These are phyloP conservation scores for Keithomyces neogunnii DNA, from an alignment of 2,329 filamentous ascomycete species.

Conservation along the genomic window DNA sequence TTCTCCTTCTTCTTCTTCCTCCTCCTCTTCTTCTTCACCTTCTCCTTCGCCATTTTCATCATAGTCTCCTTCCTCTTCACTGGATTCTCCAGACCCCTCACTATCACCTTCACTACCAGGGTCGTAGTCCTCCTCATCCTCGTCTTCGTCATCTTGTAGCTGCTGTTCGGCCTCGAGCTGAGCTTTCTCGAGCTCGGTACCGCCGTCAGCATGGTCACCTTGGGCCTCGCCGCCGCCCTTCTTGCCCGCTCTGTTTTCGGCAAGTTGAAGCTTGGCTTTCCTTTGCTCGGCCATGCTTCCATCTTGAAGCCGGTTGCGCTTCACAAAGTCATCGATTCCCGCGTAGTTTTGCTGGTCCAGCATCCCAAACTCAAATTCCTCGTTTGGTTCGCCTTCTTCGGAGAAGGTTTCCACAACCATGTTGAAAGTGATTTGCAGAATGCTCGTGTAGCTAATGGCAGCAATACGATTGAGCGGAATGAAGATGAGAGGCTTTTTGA, in stretches of 20 bases:
- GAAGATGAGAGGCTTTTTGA: conserved; percentile 61
- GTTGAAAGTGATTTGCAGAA: conserved; percentile 62
- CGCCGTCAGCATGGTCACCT: conserved; percentile 22
- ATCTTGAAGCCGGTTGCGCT: conserved; percentile 53
- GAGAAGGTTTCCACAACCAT: conserved; percentile 53
- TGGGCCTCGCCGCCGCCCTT: conserved; percentile 32
- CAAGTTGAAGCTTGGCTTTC: conserved; percentile 54
- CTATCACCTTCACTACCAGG: conserved; percentile 53
- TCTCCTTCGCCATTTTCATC: conserved; percentile 37
- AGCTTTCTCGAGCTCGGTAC: conserved; percentile 41
- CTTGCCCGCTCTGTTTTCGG: conserved; percentile 47
- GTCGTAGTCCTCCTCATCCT: conserved; percentile 59
- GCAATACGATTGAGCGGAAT: conserved; percentile 52
- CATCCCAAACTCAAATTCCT: conserved; percentile 62
- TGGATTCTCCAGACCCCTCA: conserved; percentile 44
- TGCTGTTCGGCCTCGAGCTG: conserved; percentile 42
- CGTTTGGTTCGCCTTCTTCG: conserved; percentile 36
- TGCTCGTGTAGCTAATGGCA: conserved; percentile 58
- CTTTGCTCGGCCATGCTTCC: conserved; percentile 60
- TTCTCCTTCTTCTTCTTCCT: conserved; percentile 10
- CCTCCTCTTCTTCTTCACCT: conserved; percentile 28
- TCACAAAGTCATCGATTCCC: conserved; percentile 56
- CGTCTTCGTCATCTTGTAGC: conserved; percentile 52
- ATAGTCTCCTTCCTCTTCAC: conserved; percentile 44
- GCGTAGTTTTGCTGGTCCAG: conserved; percentile 60